Evolutionary conservation across 805 yeast species (phyloP), one percentile per base, ranked within the genome.

Genomic region (Starmerella ratchasimensis): DNA sequence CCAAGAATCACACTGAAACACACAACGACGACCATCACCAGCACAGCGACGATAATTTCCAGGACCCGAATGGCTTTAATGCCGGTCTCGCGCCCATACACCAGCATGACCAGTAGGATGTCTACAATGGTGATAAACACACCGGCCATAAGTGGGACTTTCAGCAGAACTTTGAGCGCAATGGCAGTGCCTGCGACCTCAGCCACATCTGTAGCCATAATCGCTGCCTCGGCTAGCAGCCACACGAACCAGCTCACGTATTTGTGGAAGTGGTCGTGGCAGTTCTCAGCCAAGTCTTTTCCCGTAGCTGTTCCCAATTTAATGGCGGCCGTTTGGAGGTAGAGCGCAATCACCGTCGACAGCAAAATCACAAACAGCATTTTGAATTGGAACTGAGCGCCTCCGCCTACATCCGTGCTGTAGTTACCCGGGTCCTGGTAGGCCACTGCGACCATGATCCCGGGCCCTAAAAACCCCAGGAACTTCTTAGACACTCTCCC

Each of bases 341-440:
- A 75, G 4, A 86, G 80, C 3, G 97, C 97, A 62, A 88, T 69
- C 27, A 86, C 59, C 51, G 86, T 88, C 5, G 94, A 76, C 19
- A 86, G 59, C 25, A 84, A 61, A 15, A 88, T 71, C 17, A 86
- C 74, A 55, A 84, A 86, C 22, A 88, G 58, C 24, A 86, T 63
- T 42, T 80, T 76, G 56, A 77, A 88, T 47, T 77, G 72, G 56
- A 79, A 82, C 20, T 81, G 77, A 23, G 94, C 78, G n/a, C 94
- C 94, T 1, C 93, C 90, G 7, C 90, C 80, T 11, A 88, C 94
- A 8, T 90, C 93, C 1, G 96, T 82, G 27, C 94, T 79, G 59
- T 86, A 88, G 60, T 90, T 88, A 4, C 98, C 98, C 0, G 98
- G 97, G 52, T 88, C 97, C 83, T 90, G 82, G 57, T 86, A 90